phyloP scores from a whole-genome alignment of 176 grass and related monocot genomes.

The Oropetium thomaeum region DNA sequence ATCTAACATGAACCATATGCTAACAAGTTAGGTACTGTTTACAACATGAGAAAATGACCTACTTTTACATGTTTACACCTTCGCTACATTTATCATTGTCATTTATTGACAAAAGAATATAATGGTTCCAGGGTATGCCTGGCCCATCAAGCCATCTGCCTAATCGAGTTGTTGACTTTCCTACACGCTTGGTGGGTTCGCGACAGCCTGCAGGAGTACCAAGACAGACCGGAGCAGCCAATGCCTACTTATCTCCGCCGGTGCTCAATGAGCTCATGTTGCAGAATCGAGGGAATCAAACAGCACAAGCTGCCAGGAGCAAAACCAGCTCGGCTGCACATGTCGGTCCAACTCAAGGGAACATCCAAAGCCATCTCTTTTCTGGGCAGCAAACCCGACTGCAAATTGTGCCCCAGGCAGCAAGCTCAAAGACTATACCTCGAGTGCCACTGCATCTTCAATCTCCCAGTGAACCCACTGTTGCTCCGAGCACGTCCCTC shows the following conservation, averaged over 20 bases:
- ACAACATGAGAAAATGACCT: neutral
- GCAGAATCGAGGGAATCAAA: conserved; percentile 16
- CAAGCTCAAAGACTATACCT: neutral
- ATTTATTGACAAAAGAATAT: conserved; percentile 17
- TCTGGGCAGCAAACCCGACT: conserved; percentile 12
- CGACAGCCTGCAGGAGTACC: neutral
- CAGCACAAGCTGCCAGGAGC: neutral
- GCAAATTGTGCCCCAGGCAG: neutral
- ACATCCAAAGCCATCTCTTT: conserved; percentile 15
- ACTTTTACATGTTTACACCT: neutral
- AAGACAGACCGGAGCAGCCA: conserved; percentile 40
- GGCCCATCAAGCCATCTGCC: conserved; percentile 21
- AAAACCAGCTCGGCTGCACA: neutral
- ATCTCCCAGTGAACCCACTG: neutral
- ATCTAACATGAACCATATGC: neutral
- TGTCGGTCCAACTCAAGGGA: neutral
- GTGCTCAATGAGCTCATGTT: neutral
- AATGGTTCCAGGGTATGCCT: conserved; percentile 33
- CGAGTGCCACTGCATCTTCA: neutral
- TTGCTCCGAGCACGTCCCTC: conserved; percentile 2
- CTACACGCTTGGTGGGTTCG: conserved; percentile 15
- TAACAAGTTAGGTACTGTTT: neutral
- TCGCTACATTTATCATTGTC: conserved; percentile 7
- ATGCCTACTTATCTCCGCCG: conserved; percentile 16
- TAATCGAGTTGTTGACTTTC: conserved; percentile 17